Percentiles rank a stretch among this genome's conserved stretches.
Conservation (phyloP, 176 grass and related monocot genomes). For the Lolium perenne region DNA sequence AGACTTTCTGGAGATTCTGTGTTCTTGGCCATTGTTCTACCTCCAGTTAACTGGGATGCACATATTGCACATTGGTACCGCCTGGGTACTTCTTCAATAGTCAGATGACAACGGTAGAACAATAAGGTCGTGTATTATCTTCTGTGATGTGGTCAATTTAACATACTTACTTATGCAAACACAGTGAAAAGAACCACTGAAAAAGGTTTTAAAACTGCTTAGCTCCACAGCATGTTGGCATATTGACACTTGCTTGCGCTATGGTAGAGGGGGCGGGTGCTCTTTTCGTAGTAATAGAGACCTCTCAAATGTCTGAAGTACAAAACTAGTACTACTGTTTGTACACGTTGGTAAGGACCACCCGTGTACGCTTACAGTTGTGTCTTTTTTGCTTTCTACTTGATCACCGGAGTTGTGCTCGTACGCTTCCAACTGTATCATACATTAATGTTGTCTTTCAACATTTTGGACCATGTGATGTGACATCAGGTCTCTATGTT, state of each 20-base stretch:
- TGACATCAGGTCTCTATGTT: constrained; percentile 9
- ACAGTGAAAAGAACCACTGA: not conserved
- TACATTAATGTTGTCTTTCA: not conserved
- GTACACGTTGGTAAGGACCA: constrained; percentile 17
- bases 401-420: not conserved
- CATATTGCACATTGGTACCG: not conserved
- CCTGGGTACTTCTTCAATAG: not conserved
- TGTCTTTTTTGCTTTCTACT: not conserved
- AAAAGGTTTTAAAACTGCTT: not conserved
- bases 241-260: too few species aligned
- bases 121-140: not conserved
- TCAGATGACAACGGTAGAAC: not conserved
- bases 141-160: not conserved
- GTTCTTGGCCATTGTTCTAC: not conserved
- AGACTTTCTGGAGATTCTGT: not conserved
- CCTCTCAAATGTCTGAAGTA: not conserved
- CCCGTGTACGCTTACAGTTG: not conserved
- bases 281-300: not conserved
- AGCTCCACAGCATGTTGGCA: not conserved
- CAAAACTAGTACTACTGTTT: not conserved
- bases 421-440: constrained; percentile 15
- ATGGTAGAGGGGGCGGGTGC: too few species aligned
- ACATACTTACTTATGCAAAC: not conserved
- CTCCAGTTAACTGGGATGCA: not conserved
- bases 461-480: not conserved